Evolutionary conservation across 306 rosid species (phyloP).

Genomic region (Senna siamea): DNA sequence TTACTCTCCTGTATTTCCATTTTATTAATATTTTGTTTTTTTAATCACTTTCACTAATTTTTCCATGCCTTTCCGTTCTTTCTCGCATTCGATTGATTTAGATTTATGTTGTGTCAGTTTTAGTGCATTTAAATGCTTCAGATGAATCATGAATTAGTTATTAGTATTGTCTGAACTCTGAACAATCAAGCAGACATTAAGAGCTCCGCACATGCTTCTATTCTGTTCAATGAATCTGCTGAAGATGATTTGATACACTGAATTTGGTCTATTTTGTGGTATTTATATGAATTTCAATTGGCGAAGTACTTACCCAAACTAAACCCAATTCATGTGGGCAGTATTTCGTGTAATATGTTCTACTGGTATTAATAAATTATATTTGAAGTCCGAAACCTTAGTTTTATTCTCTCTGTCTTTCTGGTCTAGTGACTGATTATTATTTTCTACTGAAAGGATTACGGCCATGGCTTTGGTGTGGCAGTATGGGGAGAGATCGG

Average conservation of each 20-base stretch:
- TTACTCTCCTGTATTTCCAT: not conserved
- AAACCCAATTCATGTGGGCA: not conserved
- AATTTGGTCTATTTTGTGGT: not conserved
- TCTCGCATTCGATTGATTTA: too few species aligned
- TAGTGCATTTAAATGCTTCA: not conserved
- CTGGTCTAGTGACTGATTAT: not conserved
- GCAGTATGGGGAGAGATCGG: constrained; percentile 85
- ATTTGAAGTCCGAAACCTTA: too few species aligned
- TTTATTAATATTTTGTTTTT: too few species aligned
- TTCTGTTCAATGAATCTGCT: not conserved
- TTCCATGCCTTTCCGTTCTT: too few species aligned
- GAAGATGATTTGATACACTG: not conserved
- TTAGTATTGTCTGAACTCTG: too few species aligned
- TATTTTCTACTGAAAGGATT: constrained; percentile 55
- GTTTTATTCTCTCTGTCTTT: not conserved
- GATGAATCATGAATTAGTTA: not conserved
- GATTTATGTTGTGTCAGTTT: not conserved
- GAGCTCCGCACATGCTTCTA: not conserved
- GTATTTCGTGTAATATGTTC: too few species aligned
- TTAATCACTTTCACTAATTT: too few species aligned
- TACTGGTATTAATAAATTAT: too few species aligned
- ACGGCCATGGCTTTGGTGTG: constrained; percentile 96
- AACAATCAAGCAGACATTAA: too few species aligned
- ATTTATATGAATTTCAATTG: not conserved
- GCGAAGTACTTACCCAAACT: not conserved